Conservation (phyloP, 2,329 filamentous ascomycete species). For the Aspergillaceae sp. region DNA sequence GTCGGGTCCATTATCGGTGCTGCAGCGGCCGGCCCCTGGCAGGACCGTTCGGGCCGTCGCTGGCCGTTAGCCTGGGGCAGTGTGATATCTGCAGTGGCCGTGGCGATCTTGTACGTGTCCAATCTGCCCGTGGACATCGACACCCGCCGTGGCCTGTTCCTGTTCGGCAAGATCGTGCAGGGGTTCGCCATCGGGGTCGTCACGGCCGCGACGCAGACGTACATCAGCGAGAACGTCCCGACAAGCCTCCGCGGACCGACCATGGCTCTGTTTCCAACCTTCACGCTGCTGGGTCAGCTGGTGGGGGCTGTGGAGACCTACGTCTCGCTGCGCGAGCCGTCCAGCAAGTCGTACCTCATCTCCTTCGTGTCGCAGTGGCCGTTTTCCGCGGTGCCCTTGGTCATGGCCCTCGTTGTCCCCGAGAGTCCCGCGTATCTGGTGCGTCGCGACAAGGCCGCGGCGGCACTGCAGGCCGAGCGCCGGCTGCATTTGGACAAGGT, state of each 20-base stretch:
- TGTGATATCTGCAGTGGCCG: slow-evolving; percentile 29
- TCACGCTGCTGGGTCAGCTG: slow-evolving; percentile 43
- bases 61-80: slow-evolving; percentile 29
- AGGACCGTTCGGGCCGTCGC: slow-evolving; percentile 35
- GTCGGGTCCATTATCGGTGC: slow-evolving; percentile 35
- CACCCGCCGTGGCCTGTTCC: slow-evolving; percentile 32
- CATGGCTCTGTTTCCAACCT: slow-evolving; percentile 43
- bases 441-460: slow-evolving; percentile 30
- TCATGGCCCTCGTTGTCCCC: slow-evolving; percentile 40
- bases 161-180: slow-evolving; percentile 40
- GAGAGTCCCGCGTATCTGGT: slow-evolving; percentile 46
- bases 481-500: slow-evolving; percentile 39
- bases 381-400: slow-evolving; percentile 32
- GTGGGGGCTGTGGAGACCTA: slow-evolving; percentile 39
- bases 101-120: slow-evolving; percentile 29
- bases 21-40: slow-evolving; percentile 30
- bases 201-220: slow-evolving; percentile 39
- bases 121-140: slow-evolving; percentile 21
- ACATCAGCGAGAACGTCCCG: slow-evolving; percentile 45
- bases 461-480: slow-evolving; percentile 38
- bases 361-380: slow-evolving; percentile 20
- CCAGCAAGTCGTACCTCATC: slow-evolving; percentile 21
- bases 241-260: slow-evolving; percentile 39
- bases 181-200: slow-evolving; percentile 40
- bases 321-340: slow-evolving; percentile 17